These are phyloP conservation scores for Wallemia hederae DNA, from an alignment of 1,284 basidiomycete species.

Conservation along the genomic window DNA sequence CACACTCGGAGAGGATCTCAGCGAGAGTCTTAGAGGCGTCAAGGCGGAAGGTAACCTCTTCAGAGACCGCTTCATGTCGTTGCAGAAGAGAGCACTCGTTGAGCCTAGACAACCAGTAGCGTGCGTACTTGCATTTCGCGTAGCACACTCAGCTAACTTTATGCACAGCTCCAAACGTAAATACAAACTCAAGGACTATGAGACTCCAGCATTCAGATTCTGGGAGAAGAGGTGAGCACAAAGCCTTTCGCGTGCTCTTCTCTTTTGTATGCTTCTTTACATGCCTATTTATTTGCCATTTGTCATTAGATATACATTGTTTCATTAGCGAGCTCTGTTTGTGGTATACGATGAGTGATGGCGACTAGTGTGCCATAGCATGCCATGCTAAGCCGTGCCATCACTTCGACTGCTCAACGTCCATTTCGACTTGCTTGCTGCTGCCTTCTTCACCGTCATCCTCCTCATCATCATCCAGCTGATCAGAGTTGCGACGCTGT, in stretches of 20 bases:
- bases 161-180: background rate
- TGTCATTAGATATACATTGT: no score
- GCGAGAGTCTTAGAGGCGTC: conserved; percentile 51
- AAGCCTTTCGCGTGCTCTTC: no score
- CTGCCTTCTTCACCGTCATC: no score
- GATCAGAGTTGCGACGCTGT: background rate
- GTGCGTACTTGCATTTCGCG: conserved; percentile 21
- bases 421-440: no score
- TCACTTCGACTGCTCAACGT: no score
- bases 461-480: background rate
- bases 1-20: conserved; percentile 70
- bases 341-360: background rate
- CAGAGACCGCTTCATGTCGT: conserved; percentile 52
- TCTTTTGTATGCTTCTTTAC: no score
- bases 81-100: conserved; percentile 45
- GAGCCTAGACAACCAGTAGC: conserved; percentile 42
- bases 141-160: background rate
- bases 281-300: background rate
- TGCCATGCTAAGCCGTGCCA: no score
- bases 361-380: no score
- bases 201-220: background rate
- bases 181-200: background rate
- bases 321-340: background rate
- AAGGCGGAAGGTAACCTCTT: conserved; percentile 86
- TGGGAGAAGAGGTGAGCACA: background rate